These are phyloP conservation scores for Lantana camara DNA, from an alignment of 257 asterid genomes.

Conservation along the genomic window DNA sequence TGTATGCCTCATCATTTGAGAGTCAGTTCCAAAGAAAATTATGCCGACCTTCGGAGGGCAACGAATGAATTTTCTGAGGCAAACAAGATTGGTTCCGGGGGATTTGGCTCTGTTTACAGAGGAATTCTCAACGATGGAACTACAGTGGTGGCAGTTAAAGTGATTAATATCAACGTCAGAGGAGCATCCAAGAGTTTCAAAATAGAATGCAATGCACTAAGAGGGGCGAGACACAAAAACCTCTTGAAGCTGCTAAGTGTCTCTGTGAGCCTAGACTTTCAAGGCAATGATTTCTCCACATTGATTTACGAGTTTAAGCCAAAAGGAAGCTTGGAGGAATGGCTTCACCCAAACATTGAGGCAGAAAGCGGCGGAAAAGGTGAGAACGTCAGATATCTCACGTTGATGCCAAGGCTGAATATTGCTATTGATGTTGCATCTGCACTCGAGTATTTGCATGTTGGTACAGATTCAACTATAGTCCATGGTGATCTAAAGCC, in stretches of 20 bases:
- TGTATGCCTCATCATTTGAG: not conserved
- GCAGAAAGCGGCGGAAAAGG: not conserved
- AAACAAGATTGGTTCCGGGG: slow-evolving; percentile 38
- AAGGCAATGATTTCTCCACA: slow-evolving; percentile 40
- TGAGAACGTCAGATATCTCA: slow-evolving; percentile 4
- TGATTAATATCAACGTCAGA: slow-evolving; percentile 24
- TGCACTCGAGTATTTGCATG: not conserved
- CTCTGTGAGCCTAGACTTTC: slow-evolving; percentile 32
- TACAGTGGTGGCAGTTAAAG: slow-evolving; percentile 32
- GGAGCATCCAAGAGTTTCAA: slow-evolving; percentile 43
- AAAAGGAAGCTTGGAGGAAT: slow-evolving; percentile 37
- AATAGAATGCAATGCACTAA: slow-evolving; percentile 36
- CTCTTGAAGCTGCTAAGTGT: slow-evolving; percentile 34
- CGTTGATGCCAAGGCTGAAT: slow-evolving; percentile 22
- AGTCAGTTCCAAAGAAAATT: slow-evolving; percentile 21
- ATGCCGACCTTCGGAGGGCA: slow-evolving; percentile 28
- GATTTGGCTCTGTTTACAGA: slow-evolving; percentile 37
- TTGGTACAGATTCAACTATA: too few relatives aligned
- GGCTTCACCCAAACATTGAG: slow-evolving; percentile 27
- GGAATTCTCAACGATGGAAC: slow-evolving; percentile 29
- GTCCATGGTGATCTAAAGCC: too few relatives aligned
- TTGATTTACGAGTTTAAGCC: slow-evolving; percentile 34
- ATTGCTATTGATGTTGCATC: too few relatives aligned
- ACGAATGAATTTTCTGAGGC: slow-evolving; percentile 33
- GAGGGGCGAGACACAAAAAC: slow-evolving; percentile 35